Percentiles rank a stretch among this genome's conserved stretches.
These are phyloP conservation scores for Fusarium chlamydosporum DNA, from an alignment of 2,329 filamentous ascomycete genomes.

Conservation along the genomic window DNA sequence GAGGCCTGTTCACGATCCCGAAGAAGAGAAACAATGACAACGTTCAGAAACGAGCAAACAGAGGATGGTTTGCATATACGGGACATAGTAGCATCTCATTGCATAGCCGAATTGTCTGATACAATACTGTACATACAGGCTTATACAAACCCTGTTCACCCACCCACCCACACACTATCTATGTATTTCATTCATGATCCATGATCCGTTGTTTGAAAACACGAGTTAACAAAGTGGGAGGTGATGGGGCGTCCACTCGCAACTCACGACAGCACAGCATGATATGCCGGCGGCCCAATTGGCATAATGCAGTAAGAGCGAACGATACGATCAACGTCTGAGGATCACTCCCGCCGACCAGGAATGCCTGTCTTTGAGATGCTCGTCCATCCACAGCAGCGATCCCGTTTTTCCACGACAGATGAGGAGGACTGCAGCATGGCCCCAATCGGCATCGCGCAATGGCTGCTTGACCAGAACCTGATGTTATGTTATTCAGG, in stretches of 20 bases:
- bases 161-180: slow-evolving; percentile 1
- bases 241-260: slow-evolving; percentile 48
- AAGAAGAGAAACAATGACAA: slow-evolving; percentile 44
- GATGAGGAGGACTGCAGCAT: slow-evolving; percentile 48
- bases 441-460: slow-evolving; percentile 42
- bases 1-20: slow-evolving; percentile 51
- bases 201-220: slow-evolving; percentile 25
- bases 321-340: slow-evolving; percentile 48
- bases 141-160: slow-evolving; percentile 31
- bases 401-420: slow-evolving; percentile 38
- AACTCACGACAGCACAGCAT: slow-evolving; percentile 41
- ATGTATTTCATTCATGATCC: slow-evolving; percentile 25
- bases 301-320: slow-evolving; percentile 27
- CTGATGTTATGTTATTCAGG: slow-evolving; percentile 23
- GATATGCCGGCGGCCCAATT: slow-evolving; percentile 41
- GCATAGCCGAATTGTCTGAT: slow-evolving; percentile 24
- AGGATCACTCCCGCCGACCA: slow-evolving; percentile 43
- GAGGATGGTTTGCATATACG: slow-evolving; percentile 13
- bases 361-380: slow-evolving; percentile 44
- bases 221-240: slow-evolving; percentile 31
- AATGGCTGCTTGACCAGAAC: slow-evolving; percentile 17
- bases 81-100: slow-evolving; percentile 5
- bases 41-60: slow-evolving; percentile 32
- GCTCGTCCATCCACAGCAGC: slow-evolving; percentile 27
- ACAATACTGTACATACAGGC: slow-evolving; percentile 6